Percentiles rank a stretch among this genome's conserved stretches.
Conservation (phyloP, 345 rosid genomes). For the Citrus mangshanensis region DNA sequence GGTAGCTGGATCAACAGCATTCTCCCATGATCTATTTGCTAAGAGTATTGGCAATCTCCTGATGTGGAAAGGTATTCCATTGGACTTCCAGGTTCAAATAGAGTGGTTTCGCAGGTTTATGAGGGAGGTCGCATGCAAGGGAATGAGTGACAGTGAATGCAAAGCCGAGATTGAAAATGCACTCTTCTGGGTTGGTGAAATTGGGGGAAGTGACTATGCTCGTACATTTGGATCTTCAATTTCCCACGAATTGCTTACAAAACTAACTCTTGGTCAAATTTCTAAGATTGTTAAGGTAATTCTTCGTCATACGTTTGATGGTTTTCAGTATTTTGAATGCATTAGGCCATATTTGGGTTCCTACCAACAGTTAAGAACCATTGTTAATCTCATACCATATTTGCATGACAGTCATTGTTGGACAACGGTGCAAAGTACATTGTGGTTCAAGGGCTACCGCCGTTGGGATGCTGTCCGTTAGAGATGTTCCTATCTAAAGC, state of each 20-base stretch:
- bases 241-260: constrained; percentile 15
- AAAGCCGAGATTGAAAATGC: constrained; percentile 3
- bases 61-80: constrained; percentile 30
- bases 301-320: neutral
- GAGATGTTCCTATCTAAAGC: constrained; percentile 3
- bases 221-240: constrained; percentile 27
- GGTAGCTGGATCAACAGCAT: constrained; percentile 36
- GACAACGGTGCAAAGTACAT: constrained; percentile 40
- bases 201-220: constrained; percentile 40
- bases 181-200: constrained; percentile 45
- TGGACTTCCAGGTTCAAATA: constrained; percentile 22
- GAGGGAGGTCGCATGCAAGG: constrained; percentile 3
- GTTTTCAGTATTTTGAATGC: neutral
- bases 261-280: constrained; percentile 18
- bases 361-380: neutral
- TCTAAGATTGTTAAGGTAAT: constrained; percentile 30
- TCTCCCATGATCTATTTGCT: constrained; percentile 16
- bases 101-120: constrained; percentile 38
- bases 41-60: neutral
- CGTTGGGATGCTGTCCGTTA: constrained; percentile 41
- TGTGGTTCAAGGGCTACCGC: constrained; percentile 49
- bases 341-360: neutral
- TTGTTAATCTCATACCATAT: neutral
- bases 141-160: constrained; percentile 5
- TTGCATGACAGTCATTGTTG: constrained; percentile 26